These are phyloP conservation scores for Yarrowia phangngaensis DNA, from an alignment of 805 yeast genomes.

Conservation along the genomic window DNA sequence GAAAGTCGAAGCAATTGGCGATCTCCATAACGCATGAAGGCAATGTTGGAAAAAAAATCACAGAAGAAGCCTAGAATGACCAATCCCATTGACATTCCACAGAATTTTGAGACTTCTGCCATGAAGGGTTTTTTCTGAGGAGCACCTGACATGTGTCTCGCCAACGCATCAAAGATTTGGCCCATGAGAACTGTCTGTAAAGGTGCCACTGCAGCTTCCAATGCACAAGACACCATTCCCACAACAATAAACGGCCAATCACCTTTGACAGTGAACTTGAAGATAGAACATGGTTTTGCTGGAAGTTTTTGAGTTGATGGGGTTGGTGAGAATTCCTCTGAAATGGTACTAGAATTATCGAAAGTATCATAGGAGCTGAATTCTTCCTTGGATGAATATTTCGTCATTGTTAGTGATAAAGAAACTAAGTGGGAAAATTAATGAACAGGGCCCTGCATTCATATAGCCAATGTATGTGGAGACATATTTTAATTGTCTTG, in stretches of 20 bases:
- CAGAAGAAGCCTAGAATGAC: conserved; percentile 49
- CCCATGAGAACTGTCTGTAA: conserved; percentile 58
- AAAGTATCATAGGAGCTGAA: too few species aligned
- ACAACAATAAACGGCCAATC: neutral
- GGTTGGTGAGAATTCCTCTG: too few species aligned
- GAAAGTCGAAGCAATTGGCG: conserved; percentile 54
- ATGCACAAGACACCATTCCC: neutral
- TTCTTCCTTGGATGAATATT: too few species aligned
- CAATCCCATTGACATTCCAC: conserved; percentile 40
- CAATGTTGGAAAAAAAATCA: conserved; percentile 46
- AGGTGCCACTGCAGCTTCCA: conserved; percentile 27
- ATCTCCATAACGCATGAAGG: conserved; percentile 74
- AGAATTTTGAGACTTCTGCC: conserved; percentile 42
- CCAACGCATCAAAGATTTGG: conserved; percentile 46
- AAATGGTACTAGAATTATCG: too few species aligned
- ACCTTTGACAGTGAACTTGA: conserved; percentile 4
- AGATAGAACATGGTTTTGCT: conserved; percentile 7
- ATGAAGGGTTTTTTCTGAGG: conserved; percentile 36
- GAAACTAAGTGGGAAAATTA: too few species aligned
- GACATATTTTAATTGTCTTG: too few species aligned
- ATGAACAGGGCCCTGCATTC: too few species aligned
- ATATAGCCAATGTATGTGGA: too few species aligned
- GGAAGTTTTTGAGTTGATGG: too few species aligned
- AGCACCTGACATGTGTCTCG: conserved; percentile 40
- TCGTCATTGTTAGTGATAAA: too few species aligned